These are phyloP conservation scores for Alloascoidea hylecoeti DNA, from an alignment of 805 yeast genomes.

Conservation along the genomic window DNA sequence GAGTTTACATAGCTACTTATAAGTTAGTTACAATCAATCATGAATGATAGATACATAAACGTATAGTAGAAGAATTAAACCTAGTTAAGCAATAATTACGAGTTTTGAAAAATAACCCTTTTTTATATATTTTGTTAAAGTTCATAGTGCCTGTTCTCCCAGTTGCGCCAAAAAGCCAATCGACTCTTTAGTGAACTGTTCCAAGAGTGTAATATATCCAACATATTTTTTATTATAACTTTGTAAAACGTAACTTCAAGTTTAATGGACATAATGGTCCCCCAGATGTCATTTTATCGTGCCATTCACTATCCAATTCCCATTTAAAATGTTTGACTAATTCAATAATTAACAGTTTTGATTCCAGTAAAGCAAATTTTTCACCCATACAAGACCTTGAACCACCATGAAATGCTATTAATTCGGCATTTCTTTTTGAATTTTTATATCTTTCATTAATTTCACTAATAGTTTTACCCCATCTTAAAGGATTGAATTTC, in stretches of 20 bases:
- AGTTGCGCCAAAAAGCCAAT: too few species aligned
- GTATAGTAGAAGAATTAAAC: too few species aligned
- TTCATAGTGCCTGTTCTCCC: too few species aligned
- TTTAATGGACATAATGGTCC: conserved; percentile 1
- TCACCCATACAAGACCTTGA: conserved; percentile 49
- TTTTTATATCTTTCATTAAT: conserved; percentile 23
- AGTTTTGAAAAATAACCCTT: too few species aligned
- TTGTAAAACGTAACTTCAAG: conserved; percentile 1
- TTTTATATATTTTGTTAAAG: too few species aligned
- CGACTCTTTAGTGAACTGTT: too few species aligned
- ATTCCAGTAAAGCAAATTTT: conserved; percentile 34
- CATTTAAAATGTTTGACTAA: conserved; percentile 23
- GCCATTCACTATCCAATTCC: conserved; percentile 24
- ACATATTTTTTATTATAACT: too few species aligned
- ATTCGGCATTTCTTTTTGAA: conserved; percentile 28
- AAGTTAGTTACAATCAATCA: too few species aligned
- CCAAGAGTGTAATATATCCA: too few species aligned
- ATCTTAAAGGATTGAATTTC: not conserved
- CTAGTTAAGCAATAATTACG: too few species aligned
- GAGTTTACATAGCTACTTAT: too few species aligned
- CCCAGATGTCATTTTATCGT: conserved; percentile 33
- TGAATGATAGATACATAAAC: too few species aligned
- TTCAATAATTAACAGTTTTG: conserved; percentile 22
- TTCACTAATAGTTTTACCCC: not conserved
- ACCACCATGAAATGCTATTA: conserved; percentile 47